Evolutionary conservation across 148 eudicot species (phyloP), one percentile per base, ranked within the genome.

Genomic region (Pouteria glomerata): DNA sequence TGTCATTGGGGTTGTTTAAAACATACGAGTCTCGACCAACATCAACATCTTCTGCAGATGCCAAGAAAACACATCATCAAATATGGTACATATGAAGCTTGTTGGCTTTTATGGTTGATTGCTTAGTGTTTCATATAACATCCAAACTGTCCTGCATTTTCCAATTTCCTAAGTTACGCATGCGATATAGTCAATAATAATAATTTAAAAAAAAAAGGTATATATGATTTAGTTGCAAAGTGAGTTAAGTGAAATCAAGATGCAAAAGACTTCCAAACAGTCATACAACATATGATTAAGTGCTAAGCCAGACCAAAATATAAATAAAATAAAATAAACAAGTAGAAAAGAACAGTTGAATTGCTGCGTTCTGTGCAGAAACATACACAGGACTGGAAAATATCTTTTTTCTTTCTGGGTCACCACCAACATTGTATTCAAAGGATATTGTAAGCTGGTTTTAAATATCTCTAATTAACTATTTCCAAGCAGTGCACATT

Each of bases 1-100:
- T 79, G 81, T 79, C 75, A 47, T 47, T 34, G 41, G 80, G 80
- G 24, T 81, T 80, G 37, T 58, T 72, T 33, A 81, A 50, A 44
- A 74, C 42, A 50, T 74, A 81, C 1, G 85, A 69, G 27, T 41
- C 68, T 34, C 53, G 70, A 62, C 57, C 74, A 18, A 48, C 72
- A 76, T 77, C 73, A 30, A 33, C 47, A 45, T 72, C 52, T 26
- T 68, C 82, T 67, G 72, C 56, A 62, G 72, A 47, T 52, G 15
- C 76, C 62, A 60, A 27, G 42, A 74, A 48, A 30, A 79, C 57
- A 42, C 31, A 21, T 35, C 24, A 12, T 6, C 41, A 19, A 67
- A 67, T 3, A 52, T 16, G 24, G 23, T 69, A 55, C n/a, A 15
- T 1, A 16, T 18, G 6, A 16, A 35, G 58, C 71, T 50, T 24